These are phyloP conservation scores for Colletotrichum endophyticum DNA, from an alignment of 2,329 filamentous ascomycete genomes.

Conservation along the genomic window DNA sequence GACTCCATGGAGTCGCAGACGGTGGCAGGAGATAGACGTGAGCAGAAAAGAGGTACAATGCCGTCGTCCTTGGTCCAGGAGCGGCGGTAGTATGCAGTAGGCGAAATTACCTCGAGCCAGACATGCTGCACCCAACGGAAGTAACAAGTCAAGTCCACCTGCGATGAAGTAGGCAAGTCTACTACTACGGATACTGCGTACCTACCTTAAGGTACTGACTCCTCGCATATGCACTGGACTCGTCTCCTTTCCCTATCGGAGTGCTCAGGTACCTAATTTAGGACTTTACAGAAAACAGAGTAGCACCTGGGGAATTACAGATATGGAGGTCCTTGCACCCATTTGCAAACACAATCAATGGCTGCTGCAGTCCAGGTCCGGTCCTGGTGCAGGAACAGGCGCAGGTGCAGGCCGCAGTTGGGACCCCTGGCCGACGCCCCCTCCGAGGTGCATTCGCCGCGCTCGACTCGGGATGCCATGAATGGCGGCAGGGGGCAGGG, in stretches of 20 bases:
- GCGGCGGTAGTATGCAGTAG: constrained; percentile 6
- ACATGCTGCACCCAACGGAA: not conserved
- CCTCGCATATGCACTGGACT: not conserved
- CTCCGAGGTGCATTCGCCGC: not conserved
- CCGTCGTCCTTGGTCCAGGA: not conserved
- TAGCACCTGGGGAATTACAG: not conserved
- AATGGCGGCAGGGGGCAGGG: not conserved
- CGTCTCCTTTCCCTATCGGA: not conserved
- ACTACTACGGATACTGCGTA: not conserved
- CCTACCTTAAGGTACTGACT: not conserved
- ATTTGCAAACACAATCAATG: not conserved
- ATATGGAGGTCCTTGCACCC: not conserved
- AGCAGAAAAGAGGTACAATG: not conserved
- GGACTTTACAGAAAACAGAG: not conserved
- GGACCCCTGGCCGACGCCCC: not conserved
- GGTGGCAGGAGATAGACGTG: not conserved
- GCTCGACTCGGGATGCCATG: not conserved
- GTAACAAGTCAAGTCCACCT: not conserved
- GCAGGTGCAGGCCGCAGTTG: not conserved
- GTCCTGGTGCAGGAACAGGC: not conserved
- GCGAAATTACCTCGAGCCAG: constrained; percentile 10
- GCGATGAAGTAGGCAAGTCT: not conserved
- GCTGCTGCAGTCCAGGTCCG: not conserved
- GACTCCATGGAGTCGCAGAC: not conserved
- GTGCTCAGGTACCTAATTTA: not conserved